Percentiles rank a stretch among this genome's conserved stretches.
These are phyloP conservation scores for Prosopis cineraria DNA, from an alignment of 306 rosid species.

Conservation along the genomic window DNA sequence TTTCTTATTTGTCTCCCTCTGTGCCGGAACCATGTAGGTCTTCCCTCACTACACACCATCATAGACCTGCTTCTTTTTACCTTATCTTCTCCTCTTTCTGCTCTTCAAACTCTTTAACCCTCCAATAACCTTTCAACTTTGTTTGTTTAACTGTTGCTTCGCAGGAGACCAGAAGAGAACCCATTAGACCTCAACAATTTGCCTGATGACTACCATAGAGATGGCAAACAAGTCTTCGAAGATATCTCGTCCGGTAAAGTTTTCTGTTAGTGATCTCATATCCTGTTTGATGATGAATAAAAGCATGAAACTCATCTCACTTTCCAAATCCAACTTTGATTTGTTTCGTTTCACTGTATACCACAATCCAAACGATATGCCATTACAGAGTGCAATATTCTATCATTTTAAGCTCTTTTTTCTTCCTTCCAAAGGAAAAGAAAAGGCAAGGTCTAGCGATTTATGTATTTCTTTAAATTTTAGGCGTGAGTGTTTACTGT, in stretches of 20 bases:
- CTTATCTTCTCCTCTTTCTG: background rate
- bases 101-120: background rate
- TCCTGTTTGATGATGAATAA: background rate
- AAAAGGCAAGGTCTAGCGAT: background rate
- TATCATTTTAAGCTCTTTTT: background rate
- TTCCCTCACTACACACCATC: conserved; percentile 4
- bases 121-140: background rate
- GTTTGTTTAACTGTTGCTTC: conserved; percentile 29
- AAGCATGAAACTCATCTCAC: background rate
- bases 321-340: background rate
- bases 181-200: conserved; percentile 17
- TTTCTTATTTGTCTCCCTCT: conserved; percentile 50
- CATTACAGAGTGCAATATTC: background rate
- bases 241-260: background rate
- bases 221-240: conserved; percentile 7
- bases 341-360: background rate
- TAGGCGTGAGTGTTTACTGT: background rate
- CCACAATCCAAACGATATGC: background rate
- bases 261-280: background rate
- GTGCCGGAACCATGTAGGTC: conserved; percentile 81
- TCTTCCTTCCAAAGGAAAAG: background rate
- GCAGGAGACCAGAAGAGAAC: conserved; percentile 73
- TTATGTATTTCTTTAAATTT: background rate
- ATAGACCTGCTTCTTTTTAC: conserved; percentile 28
- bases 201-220: conserved; percentile 11